Conservation (phyloP, 2,329 filamentous ascomycete genomes). For the Botrytis medusae region DNA sequence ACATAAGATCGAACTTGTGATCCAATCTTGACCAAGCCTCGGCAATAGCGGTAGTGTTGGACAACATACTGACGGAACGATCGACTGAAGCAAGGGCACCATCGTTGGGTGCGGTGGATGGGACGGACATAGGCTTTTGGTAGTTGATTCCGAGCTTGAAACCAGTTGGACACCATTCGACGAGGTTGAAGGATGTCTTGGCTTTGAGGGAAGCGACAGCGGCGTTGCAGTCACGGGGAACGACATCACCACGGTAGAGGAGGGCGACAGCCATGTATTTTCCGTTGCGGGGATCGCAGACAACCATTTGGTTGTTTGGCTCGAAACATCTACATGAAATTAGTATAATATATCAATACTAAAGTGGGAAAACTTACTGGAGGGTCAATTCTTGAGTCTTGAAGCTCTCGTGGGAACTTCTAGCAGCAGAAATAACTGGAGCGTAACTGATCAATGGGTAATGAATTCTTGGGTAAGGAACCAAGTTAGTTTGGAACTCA, state of each 20-base stretch:
- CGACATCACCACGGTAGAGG: constrained; percentile 65
- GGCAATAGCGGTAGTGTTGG: constrained; percentile 66
- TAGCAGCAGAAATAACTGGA: constrained; percentile 59
- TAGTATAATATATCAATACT: constrained; percentile 17
- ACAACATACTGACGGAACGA: constrained; percentile 60
- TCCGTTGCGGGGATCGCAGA: constrained; percentile 64
- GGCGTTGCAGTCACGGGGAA: constrained; percentile 59
- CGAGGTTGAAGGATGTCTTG: constrained; percentile 62
- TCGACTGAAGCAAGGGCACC: constrained; percentile 55
- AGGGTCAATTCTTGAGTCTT: constrained; percentile 64
- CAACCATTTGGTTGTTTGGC: constrained; percentile 67
- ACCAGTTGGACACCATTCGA: constrained; percentile 68
- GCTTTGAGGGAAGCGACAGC: constrained; percentile 62
- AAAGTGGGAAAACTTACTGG: constrained; percentile 49
- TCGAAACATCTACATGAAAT: constrained; percentile 53
- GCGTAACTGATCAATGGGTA: constrained; percentile 66
- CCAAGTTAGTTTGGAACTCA: constrained; percentile 69
- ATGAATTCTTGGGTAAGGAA: constrained; percentile 67
- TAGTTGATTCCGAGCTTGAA: constrained; percentile 71
- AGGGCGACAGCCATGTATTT: constrained; percentile 70
- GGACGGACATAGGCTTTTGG: constrained; percentile 55
- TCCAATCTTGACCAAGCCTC: constrained; percentile 65
- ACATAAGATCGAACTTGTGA: constrained; percentile 71
- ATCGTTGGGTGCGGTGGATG: constrained; percentile 41
- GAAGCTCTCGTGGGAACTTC: constrained; percentile 65